These are phyloP conservation scores for Pelargonium fulgidum DNA, from an alignment of 441 rosid genomes.

Conservation along the genomic window DNA sequence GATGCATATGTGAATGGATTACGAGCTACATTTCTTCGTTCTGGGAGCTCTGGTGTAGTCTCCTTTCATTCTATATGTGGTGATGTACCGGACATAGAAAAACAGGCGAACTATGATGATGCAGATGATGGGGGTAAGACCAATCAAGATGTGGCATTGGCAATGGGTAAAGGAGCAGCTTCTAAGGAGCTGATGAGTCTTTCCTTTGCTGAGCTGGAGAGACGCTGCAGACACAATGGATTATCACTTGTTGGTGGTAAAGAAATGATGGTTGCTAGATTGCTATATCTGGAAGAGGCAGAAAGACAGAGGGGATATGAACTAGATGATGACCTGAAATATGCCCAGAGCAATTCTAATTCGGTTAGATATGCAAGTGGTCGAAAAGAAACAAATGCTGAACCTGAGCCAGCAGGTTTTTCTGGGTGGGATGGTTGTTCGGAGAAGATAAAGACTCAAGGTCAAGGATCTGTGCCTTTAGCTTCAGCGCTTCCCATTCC, in stretches of 20 bases:
- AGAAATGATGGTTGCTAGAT: slow-evolving; percentile 90
- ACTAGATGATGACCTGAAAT: slow-evolving; percentile 64
- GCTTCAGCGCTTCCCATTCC: slow-evolving; percentile 44
- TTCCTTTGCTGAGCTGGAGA: slow-evolving; percentile 85
- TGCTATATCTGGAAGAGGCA: slow-evolving; percentile 91
- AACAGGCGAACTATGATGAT: slow-evolving; percentile 44
- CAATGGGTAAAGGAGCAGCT: slow-evolving; percentile 96
- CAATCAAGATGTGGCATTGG: slow-evolving; percentile 87
- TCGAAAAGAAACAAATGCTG: slow-evolving; percentile 45
- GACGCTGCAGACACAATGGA: slow-evolving; percentile 97
- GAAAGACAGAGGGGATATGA: slow-evolving; percentile 90
- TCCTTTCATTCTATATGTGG: slow-evolving; percentile 85
- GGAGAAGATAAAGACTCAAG: slow-evolving; percentile 38
- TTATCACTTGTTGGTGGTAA: slow-evolving; percentile 96
- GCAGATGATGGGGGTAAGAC: slow-evolving; percentile 38
- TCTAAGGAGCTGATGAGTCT: slow-evolving; percentile 82
- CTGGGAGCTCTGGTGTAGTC: slow-evolving; percentile 79
- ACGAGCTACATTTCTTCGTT: slow-evolving; percentile 89
- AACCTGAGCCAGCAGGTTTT: slow-evolving; percentile 38
- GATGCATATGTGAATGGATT: slow-evolving; percentile 96
- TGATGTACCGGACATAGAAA: slow-evolving; percentile 76
- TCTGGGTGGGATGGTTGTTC: slow-evolving; percentile 43
- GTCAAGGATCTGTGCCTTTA: slow-evolving; percentile 37
- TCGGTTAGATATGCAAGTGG: slow-evolving; percentile 43
- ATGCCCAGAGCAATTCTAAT: slow-evolving; percentile 41